Conservation (phyloP, 768 basidiomycete species). For the Naganishia vishniacii region DNA sequence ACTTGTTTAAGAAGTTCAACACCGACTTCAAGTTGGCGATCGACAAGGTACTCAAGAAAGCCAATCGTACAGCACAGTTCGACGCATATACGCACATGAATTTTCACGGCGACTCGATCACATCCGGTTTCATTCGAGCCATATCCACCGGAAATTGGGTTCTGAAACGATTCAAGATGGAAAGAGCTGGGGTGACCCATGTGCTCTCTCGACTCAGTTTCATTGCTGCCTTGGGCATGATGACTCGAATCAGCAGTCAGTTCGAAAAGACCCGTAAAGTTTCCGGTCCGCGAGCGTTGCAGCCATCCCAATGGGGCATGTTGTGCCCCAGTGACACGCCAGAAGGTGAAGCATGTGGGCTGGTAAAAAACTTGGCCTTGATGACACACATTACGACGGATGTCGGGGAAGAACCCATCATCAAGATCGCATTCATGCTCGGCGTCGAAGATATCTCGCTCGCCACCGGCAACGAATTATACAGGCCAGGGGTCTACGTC, state of each 20-base stretch:
- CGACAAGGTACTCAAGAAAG: conserved; percentile 95
- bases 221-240: conserved; percentile 98
- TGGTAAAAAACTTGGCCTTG: conserved; percentile 95
- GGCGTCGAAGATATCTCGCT: conserved; percentile 95
- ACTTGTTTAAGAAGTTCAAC: conserved; percentile 98
- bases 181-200: conserved; percentile 95
- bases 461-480: conserved; percentile 90
- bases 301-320: conserved; percentile 97
- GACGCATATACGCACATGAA: conserved; percentile 85
- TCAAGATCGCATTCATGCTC: conserved; percentile 83
- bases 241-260: conserved; percentile 97
- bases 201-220: conserved; percentile 91
- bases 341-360: conserved; percentile 97
- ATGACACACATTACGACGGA: conserved; percentile 99
- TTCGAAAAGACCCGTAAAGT: conserved; percentile 99
- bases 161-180: conserved; percentile 98
- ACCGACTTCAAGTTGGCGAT: conserved; percentile 88
- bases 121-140: conserved; percentile 88
- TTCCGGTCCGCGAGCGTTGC: conserved; percentile 90
- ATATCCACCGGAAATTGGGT: conserved; percentile 99
- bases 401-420: conserved; percentile 90
- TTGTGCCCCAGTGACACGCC: conserved; percentile 97
- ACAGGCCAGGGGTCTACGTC: conserved; percentile 82
- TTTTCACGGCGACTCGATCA: conserved; percentile 93
- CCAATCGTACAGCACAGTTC: conserved; percentile 86